Evolutionary conservation across 352 stramenopile species (phyloP), one percentile per base, ranked within the genome.

Genomic region (Pythium angustatum): DNA sequence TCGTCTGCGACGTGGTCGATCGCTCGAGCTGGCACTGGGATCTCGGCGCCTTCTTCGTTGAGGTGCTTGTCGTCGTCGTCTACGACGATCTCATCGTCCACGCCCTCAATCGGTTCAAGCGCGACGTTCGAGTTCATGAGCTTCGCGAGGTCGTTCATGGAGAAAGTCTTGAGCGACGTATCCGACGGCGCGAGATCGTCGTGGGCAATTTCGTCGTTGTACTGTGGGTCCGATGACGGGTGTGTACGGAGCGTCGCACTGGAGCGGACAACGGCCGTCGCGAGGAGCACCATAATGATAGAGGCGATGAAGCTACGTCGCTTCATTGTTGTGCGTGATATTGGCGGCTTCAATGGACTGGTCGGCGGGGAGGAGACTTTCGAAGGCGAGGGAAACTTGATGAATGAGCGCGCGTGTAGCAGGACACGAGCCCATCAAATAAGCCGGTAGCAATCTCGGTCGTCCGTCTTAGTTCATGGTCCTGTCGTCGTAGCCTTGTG

Each of bases 121-220:
- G 22, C 36, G 27, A 61, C 28, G 4, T 43, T 36, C 8, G 26
- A 30, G 19, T 15, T 19, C 2, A 38, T 15, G 2, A 61, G 38
- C 14, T 26, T 31, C 10, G 38, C 19, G 17, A 61, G 40, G 26
- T 61, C 54, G 8, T 30, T 21, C 54, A 61, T 61, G 2, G 54
- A 51, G 54, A 61, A 61, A 30, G 40, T 52, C 24, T 44, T 24
- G 2, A 27, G 33, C 12, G 40, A 24, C 34, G 22, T 27, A 15
- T 19, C n/a, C 11, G 43, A 26, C 6, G 1, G 9, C 2, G 43
- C 8, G 7, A 50, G 15, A 30, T n/a, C 43, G 43, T 30, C 24
- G 9, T 3, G 43, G 8, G 19, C 43, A n/a, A 14, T 30, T 15
- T 12, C 19, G 19, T 31, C n/a, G 21, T 30, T 28, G 28, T 28